Percentiles rank a stretch among this genome's conserved stretches.
These are phyloP conservation scores for Malus sylvestris DNA, from an alignment of 306 rosid genomes.

Conservation along the genomic window DNA sequence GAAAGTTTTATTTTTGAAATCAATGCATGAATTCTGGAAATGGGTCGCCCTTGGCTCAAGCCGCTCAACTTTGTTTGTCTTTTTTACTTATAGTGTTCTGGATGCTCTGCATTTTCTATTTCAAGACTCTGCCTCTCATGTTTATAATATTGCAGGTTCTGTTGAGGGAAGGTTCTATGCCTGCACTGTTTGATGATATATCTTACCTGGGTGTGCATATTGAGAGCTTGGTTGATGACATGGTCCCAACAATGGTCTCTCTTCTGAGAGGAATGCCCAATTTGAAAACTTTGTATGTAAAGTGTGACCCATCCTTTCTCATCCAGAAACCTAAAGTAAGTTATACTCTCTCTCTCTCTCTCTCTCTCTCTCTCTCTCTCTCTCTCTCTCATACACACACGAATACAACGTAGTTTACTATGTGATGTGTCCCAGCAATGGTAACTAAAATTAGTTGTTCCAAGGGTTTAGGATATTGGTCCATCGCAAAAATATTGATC, in stretches of 20 bases:
- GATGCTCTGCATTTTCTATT: background rate
- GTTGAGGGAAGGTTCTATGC: background rate
- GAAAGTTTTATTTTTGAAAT: background rate
- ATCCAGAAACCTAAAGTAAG: background rate
- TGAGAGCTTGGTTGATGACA: background rate
- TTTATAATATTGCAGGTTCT: slow-evolving; percentile 2
- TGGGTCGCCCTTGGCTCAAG: background rate
- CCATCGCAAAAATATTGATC: too few species aligned
- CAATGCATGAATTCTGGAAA: background rate
- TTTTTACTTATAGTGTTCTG: background rate
- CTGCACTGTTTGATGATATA: background rate
- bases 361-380: background rate
- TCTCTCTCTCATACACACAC: too few species aligned
- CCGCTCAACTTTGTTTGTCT: background rate
- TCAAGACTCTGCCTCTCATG: background rate
- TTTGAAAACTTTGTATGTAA: background rate
- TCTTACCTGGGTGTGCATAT: background rate
- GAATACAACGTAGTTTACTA: too few species aligned
- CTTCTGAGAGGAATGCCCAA: background rate
- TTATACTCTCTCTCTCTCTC: background rate
- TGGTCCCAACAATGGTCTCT: background rate
- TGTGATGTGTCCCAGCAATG: too few species aligned
- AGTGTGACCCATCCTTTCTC: background rate
- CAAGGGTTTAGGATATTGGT: too few species aligned
- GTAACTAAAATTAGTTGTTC: background rate